These are phyloP conservation scores for Lactifluus pinguis DNA, from an alignment of 768 basidiomycete genomes.

Conservation along the genomic window DNA sequence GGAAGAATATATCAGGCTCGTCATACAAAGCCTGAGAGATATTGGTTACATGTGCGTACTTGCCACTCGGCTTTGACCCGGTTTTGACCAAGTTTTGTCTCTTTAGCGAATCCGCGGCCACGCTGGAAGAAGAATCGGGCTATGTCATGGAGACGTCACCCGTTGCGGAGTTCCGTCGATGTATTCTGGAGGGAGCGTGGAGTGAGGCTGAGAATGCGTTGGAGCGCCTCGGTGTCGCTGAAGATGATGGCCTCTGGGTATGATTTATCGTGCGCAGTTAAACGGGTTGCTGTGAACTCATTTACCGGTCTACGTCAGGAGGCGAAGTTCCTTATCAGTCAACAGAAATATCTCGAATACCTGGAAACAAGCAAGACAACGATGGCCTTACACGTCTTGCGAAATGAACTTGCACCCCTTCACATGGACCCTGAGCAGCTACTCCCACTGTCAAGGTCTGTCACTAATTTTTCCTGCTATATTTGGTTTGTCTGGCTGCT, in stretches of 20 bases:
- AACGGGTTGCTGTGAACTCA: background rate
- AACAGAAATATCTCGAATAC: conserved; percentile 94
- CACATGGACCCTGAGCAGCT: conserved; percentile 73
- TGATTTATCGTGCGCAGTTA: conserved; percentile 20
- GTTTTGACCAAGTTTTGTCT: conserved; percentile 16
- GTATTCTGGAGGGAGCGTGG: conserved; percentile 78
- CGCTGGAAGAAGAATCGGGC: conserved; percentile 88
- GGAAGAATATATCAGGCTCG: conserved; percentile 84
- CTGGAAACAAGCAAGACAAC: conserved; percentile 76
- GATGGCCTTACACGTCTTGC: conserved; percentile 73
- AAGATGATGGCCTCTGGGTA: conserved; percentile 65
- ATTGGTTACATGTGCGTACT: conserved; percentile 53
- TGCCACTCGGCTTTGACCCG: background rate
- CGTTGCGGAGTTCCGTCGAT: conserved; percentile 71
- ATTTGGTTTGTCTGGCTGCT: background rate
- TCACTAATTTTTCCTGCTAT: conserved; percentile 10
- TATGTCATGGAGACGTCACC: conserved; percentile 73
- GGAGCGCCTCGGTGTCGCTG: conserved; percentile 55
- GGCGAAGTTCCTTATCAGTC: conserved; percentile 78
- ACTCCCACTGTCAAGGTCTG: conserved; percentile 81
- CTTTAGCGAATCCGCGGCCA: conserved; percentile 75
- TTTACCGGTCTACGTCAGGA: conserved; percentile 37
- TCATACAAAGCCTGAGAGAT: conserved; percentile 83
- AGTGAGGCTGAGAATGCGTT: conserved; percentile 64
- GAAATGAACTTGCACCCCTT: conserved; percentile 81